Conservation (phyloP, 441 rosid genomes). For the Aleurites moluccanus region DNA sequence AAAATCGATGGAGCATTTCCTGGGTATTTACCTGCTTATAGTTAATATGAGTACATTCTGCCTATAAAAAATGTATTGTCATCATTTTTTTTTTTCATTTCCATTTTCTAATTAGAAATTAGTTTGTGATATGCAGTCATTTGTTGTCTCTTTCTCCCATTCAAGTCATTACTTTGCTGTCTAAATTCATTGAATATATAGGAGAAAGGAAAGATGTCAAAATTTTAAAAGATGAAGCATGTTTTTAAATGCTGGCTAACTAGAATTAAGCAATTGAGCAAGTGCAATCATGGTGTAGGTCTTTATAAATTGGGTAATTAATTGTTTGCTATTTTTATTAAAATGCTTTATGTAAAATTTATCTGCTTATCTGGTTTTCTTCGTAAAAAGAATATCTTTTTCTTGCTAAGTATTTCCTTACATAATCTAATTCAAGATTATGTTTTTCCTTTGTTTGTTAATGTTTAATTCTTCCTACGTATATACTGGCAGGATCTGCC, state of each 20-base stretch:
- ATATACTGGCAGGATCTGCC: conserved; percentile 75
- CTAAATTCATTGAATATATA: not conserved
- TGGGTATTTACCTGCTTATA: not conserved
- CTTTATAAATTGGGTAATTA: not conserved
- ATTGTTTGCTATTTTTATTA: not conserved
- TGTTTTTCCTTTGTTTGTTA: not conserved
- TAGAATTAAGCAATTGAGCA: not conserved
- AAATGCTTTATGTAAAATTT: not conserved
- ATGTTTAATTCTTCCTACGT: conserved; percentile 7
- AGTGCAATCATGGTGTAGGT: conserved; percentile 1
- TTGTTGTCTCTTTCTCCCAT: not conserved
- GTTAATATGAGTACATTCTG: not conserved
- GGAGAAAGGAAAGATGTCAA: not conserved
- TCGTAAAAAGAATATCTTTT: not conserved
- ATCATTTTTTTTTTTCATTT: not conserved
- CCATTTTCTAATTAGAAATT: not conserved
- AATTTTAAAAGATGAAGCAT: not conserved
- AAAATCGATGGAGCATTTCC: not conserved
- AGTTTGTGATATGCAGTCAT: not conserved
- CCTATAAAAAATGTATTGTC: not conserved
- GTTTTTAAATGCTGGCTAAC: not conserved
- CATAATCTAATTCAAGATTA: not conserved
- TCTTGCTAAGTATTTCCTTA: not conserved
- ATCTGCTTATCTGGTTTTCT: not conserved
- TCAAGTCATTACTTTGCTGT: not conserved